Evolutionary conservation across 768 basidiomycete genomes (phyloP).

Genomic region (Asterophora lycoperdoides): DNA sequence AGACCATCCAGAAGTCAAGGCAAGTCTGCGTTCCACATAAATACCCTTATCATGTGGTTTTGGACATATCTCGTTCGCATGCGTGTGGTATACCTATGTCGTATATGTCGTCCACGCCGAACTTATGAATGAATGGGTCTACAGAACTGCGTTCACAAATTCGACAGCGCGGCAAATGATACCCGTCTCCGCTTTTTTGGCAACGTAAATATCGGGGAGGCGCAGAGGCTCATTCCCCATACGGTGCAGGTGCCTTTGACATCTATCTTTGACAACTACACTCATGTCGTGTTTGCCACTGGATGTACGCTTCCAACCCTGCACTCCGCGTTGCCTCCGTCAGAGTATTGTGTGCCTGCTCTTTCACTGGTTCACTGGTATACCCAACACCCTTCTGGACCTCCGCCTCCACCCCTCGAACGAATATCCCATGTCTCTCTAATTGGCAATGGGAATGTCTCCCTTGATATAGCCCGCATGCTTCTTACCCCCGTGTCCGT

Average conservation of each 20-base stretch:
- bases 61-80: too few relatives aligned
- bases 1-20: conserved; percentile 99
- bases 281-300: conserved; percentile 81
- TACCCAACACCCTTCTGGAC: conserved; percentile 79
- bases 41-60: too few relatives aligned
- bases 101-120: too few relatives aligned
- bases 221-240: conserved; percentile 41
- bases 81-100: conserved; percentile 4
- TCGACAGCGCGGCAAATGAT: conserved; percentile 78
- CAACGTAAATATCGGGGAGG: conserved; percentile 64
- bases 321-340: conserved; percentile 51
- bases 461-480: conserved; percentile 88
- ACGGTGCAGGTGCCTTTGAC: conserved; percentile 55
- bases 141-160: conserved; percentile 96
- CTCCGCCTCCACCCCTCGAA: conserved; percentile 60
- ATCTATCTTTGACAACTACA: conserved; percentile 67
- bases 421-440: conserved; percentile 69
- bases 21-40: conserved; percentile 20
- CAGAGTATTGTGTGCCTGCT: conserved; percentile 58
- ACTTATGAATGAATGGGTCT: background rate
- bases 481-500: conserved; percentile 66
- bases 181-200: conserved; percentile 86
- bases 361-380: conserved; percentile 94
- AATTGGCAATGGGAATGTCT: conserved; percentile 94
- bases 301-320: conserved; percentile 70